Evolutionary conservation across 257 asterid species (phyloP).

Genomic region (Ilex asprella): DNA sequence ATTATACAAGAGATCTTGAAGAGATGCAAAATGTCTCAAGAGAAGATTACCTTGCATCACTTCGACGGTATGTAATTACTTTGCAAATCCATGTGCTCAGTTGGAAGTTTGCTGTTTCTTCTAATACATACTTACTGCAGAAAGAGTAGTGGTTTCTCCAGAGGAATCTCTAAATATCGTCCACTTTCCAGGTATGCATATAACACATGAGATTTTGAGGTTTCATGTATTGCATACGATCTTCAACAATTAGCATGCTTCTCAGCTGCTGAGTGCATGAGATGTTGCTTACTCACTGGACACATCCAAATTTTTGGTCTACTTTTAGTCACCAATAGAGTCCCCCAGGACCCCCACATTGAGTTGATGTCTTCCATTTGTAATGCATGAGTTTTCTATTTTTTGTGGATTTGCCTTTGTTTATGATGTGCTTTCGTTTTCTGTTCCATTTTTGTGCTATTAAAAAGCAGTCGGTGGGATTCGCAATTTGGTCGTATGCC

Average conservation of each 20-base stretch:
- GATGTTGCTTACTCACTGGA: too few species aligned
- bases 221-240: neutral
- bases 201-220: conserved; percentile 7
- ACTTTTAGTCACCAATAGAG: too few species aligned
- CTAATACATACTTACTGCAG: conserved; percentile 44
- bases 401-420: neutral
- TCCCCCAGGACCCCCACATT: too few species aligned
- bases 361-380: too few species aligned
- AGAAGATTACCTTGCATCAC: conserved; percentile 97
- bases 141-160: conserved; percentile 96
- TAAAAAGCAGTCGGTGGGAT: conserved; percentile 68
- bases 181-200: conserved; percentile 79
- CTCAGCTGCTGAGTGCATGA: too few species aligned
- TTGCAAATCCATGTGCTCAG: neutral
- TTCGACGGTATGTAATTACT: conserved; percentile 54
- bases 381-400: too few species aligned
- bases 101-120: conserved; percentile 14
- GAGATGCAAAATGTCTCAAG: conserved; percentile 95
- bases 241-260: too few species aligned
- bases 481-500: conserved; percentile 59
- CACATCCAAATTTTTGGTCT: too few species aligned
- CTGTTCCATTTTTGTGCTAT: conserved; percentile 10
- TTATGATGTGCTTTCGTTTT: neutral
- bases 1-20: conserved; percentile 90
- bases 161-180: conserved; percentile 90